phyloP scores from a whole-genome alignment of 1,284 basidiomycete genomes.

The Stereum hirsutum region DNA sequence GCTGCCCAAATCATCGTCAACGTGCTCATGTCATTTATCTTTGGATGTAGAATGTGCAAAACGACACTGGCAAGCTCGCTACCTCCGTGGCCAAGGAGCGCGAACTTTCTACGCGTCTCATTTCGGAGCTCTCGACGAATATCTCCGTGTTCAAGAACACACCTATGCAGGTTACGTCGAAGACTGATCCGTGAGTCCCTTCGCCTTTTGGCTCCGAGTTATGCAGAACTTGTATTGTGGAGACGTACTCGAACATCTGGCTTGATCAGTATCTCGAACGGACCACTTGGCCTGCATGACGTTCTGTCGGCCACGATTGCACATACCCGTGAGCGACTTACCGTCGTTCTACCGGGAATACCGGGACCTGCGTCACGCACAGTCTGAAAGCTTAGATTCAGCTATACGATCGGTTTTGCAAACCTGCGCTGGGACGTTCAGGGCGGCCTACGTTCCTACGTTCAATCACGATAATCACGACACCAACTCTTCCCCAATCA shows the following conservation, averaged over 20 bases:
- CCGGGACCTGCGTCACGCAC: too few relatives aligned
- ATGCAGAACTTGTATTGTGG: neutral
- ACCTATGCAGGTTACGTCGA: conserved; percentile 79
- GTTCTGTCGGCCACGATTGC: too few relatives aligned
- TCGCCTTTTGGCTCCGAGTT: neutral
- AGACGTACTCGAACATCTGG: neutral
- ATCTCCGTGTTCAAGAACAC: conserved; percentile 95
- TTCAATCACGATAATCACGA: too few relatives aligned
- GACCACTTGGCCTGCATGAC: too few relatives aligned
- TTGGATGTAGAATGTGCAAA: conserved; percentile 78
- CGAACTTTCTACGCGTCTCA: conserved; percentile 80
- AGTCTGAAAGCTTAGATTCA: too few relatives aligned
- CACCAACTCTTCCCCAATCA: too few relatives aligned
- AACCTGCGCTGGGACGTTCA: too few relatives aligned
- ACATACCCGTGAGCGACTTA: too few relatives aligned
- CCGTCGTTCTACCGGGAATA: too few relatives aligned
- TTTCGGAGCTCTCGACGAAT: conserved; percentile 82
- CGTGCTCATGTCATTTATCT: neutral
- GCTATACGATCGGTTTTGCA: too few relatives aligned
- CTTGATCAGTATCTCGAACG: neutral
- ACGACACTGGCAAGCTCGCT: conserved; percentile 94
- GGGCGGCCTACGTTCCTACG: too few relatives aligned
- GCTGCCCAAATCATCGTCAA: neutral
- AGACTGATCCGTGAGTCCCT: conserved; percentile 76
- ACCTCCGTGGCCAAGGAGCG: conserved; percentile 91